These are phyloP conservation scores for Prorocentrum cordatum DNA, from an alignment of 169 alveolate genomes.

Conservation along the genomic window DNA sequence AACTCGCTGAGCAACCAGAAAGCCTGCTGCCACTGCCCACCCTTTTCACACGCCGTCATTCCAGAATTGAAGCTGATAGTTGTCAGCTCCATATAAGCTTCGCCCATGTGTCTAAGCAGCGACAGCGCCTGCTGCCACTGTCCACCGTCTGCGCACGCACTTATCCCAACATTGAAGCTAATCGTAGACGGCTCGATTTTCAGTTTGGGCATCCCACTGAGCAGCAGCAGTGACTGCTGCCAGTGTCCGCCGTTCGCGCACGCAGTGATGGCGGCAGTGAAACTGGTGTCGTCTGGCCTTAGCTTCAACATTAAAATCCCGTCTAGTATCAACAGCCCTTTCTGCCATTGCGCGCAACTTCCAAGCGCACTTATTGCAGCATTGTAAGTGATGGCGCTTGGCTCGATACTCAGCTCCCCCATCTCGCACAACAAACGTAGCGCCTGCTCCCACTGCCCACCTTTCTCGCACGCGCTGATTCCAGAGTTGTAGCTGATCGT, in stretches of 20 bases:
- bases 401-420: background rate
- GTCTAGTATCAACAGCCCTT: background rate
- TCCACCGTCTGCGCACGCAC: background rate
- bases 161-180: background rate
- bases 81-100: background rate
- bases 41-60: background rate
- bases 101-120: background rate
- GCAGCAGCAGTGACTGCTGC: background rate
- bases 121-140: background rate
- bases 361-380: background rate
- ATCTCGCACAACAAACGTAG: background rate
- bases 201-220: background rate
- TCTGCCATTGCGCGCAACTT: slow-evolving; percentile 1
- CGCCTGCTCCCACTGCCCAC: background rate
- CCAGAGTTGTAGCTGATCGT: background rate
- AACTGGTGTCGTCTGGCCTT: background rate
- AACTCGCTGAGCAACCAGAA: background rate
- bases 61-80: background rate
- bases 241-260: background rate
- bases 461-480: background rate
- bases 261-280: background rate
- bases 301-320: background rate
- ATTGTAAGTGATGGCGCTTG: background rate
- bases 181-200: background rate
- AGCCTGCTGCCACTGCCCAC: background rate